Percentiles rank a stretch among this genome's conserved stretches.
Evolutionary conservation across 345 rosid genomes (phyloP).

Genomic region (Corchorus olitorius): DNA sequence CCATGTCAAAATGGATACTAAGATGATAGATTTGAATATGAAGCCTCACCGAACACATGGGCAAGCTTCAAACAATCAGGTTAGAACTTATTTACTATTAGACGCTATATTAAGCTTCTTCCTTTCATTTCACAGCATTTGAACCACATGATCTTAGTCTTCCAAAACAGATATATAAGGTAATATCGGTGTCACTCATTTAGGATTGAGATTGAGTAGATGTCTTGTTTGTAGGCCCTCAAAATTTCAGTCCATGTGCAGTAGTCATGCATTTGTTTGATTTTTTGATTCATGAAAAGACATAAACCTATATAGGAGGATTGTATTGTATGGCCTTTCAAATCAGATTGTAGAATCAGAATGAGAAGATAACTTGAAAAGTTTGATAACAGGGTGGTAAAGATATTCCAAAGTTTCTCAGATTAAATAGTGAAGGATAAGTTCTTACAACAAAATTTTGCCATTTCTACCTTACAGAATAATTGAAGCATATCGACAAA

Average conservation of each 20-base stretch:
- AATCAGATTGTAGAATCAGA: neutral
- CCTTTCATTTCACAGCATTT: neutral
- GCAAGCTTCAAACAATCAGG: constrained; percentile 62
- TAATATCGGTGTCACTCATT: neutral
- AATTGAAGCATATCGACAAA: neutral
- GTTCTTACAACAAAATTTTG: neutral
- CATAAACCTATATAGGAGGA: neutral
- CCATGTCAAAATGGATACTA: constrained; percentile 35
- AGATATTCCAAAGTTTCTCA: neutral
- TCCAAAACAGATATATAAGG: neutral
- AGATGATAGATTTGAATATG: constrained; percentile 76
- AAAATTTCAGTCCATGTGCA: neutral
- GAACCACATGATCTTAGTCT: neutral
- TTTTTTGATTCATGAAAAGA: neutral
- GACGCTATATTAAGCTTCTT: neutral
- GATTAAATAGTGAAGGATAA: neutral
- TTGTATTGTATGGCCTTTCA: neutral
- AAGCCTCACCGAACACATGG: constrained; percentile 59
- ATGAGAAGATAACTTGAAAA: neutral
- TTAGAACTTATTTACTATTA: constrained; percentile 20
- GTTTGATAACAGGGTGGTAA: neutral
- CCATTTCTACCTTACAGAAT: neutral
- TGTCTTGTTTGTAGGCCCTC: neutral
- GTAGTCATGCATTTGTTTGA: neutral
- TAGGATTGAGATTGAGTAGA: neutral